Evolutionary conservation across 306 rosid species (phyloP).

Genomic region (Trifolium subterraneum): DNA sequence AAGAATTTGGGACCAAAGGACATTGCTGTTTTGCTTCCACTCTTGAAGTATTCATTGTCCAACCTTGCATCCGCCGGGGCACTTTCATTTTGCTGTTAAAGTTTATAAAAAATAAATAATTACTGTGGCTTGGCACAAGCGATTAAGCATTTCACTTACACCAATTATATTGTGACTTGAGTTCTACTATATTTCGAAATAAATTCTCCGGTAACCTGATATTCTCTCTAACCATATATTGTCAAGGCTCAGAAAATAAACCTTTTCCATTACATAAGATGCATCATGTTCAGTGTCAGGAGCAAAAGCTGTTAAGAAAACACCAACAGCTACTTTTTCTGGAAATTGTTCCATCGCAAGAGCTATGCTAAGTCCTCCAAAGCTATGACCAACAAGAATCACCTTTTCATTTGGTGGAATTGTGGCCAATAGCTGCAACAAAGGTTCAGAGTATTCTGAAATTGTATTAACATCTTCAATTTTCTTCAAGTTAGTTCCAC

Average conservation of each 20-base stretch:
- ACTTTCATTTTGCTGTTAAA: conserved; percentile 35
- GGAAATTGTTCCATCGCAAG: conserved; percentile 72
- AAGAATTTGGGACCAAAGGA: conserved; percentile 57
- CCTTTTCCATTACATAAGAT: conserved; percentile 62
- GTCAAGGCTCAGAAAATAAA: conserved; percentile 13
- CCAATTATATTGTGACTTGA: no score
- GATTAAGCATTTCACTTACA: no score
- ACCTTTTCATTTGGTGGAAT: conserved; percentile 57
- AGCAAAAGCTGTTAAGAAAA: conserved; percentile 64
- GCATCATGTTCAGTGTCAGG: conserved; percentile 63
- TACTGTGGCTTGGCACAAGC: conserved; percentile 50
- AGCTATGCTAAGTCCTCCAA: conserved; percentile 70
- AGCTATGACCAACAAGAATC: conserved; percentile 74
- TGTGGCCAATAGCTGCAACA: conserved; percentile 55
- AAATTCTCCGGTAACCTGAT: no score
- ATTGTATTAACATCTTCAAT: conserved; percentile 56
- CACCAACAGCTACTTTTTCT: conserved; percentile 53
- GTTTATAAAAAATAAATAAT: no score
- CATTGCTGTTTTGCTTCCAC: conserved; percentile 43
- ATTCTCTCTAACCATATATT: background rate
- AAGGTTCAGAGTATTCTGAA: conserved; percentile 55
- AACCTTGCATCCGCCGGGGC: conserved; percentile 32
- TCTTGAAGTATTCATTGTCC: conserved; percentile 45
- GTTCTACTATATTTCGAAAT: no score
- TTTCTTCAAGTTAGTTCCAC: conserved; percentile 54